These are phyloP conservation scores for Cenchrus purpureus DNA, from an alignment of 176 grass and related monocot genomes.

Conservation along the genomic window DNA sequence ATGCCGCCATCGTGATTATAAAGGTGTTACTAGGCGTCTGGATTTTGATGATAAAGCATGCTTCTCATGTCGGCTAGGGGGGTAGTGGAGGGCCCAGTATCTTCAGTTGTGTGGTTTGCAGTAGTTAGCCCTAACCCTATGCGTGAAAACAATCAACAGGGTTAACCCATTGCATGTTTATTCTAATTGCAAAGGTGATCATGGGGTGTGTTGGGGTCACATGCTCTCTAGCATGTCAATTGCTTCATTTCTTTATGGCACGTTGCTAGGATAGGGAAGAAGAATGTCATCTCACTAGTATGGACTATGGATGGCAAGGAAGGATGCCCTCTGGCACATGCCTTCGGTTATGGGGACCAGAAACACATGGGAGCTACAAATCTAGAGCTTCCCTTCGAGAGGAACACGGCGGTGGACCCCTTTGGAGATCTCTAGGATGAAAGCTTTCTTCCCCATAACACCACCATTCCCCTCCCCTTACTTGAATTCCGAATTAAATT, in stretches of 20 bases:
- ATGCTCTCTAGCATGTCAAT: slow-evolving; percentile 61
- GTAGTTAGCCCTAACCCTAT: slow-evolving; percentile 50
- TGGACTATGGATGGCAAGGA: slow-evolving; percentile 54
- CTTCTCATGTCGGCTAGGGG: slow-evolving; percentile 52
- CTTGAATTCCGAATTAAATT: slow-evolving; percentile 28
- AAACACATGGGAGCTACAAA: slow-evolving; percentile 86
- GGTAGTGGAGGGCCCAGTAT: slow-evolving; percentile 50
- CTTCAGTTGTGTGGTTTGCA: slow-evolving; percentile 20
- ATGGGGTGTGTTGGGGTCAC: slow-evolving; percentile 72
- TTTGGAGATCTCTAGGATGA: slow-evolving; percentile 56
- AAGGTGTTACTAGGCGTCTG: slow-evolving; percentile 55
- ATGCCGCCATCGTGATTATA: slow-evolving; percentile 54
- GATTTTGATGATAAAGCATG: slow-evolving; percentile 63
- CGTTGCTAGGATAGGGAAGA: slow-evolving; percentile 44
- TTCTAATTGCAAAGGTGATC: slow-evolving; percentile 70
- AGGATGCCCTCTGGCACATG: slow-evolving; percentile 65
- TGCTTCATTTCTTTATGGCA: slow-evolving; percentile 45
- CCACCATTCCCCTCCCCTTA: slow-evolving; percentile 32
- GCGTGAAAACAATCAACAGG: slow-evolving; percentile 43
- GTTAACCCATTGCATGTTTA: slow-evolving; percentile 37
- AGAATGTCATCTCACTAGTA: slow-evolving; percentile 46
- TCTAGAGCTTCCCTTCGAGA: slow-evolving; percentile 49
- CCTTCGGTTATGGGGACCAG: slow-evolving; percentile 69
- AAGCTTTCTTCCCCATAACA: slow-evolving; percentile 39
- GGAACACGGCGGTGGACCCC: slow-evolving; percentile 43